phyloP scores from a whole-genome alignment of 2,329 filamentous ascomycete genomes.

The Bisporella sp. region DNA sequence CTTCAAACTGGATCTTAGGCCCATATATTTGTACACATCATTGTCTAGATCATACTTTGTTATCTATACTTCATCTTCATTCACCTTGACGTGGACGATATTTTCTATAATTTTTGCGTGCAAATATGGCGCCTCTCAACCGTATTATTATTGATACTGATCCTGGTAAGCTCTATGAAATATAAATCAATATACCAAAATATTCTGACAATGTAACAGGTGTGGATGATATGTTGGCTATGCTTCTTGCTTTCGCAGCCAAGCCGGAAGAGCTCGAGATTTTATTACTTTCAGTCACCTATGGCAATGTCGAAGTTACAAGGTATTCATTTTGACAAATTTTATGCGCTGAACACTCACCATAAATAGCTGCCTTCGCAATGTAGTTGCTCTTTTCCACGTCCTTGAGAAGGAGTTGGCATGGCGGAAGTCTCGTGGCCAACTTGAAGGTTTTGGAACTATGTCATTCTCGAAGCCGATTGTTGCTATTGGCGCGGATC shows the following conservation, averaged over 20 bases:
- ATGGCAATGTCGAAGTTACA: conserved; percentile 85
- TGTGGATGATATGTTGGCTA: conserved; percentile 84
- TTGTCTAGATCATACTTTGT: too few relatives aligned
- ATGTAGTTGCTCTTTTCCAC: conserved; percentile 85
- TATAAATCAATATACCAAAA: too few relatives aligned
- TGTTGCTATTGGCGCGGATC: conserved; percentile 79
- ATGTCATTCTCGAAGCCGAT: conserved; percentile 70
- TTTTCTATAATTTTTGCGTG: too few relatives aligned
- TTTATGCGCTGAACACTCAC: background rate
- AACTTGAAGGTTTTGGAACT: conserved; percentile 62
- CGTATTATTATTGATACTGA: conserved; percentile 96
- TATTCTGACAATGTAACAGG: conserved; percentile 37
- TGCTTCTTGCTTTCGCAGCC: conserved; percentile 79
- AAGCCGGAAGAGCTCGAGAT: conserved; percentile 80
- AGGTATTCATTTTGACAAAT: conserved; percentile 42
- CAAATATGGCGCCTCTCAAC: conserved; percentile 45
- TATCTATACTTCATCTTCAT: too few relatives aligned
- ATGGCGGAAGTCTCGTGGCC: conserved; percentile 69
- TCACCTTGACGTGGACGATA: too few relatives aligned
- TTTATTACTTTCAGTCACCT: conserved; percentile 79
- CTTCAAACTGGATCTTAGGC: too few relatives aligned
- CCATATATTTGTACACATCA: too few relatives aligned
- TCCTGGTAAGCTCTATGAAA: conserved; percentile 49
- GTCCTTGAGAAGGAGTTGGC: conserved; percentile 82
- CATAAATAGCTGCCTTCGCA: conserved; percentile 67